phyloP scores from a whole-genome alignment of 768 basidiomycete genomes.

The Dioszegia crocea region DNA sequence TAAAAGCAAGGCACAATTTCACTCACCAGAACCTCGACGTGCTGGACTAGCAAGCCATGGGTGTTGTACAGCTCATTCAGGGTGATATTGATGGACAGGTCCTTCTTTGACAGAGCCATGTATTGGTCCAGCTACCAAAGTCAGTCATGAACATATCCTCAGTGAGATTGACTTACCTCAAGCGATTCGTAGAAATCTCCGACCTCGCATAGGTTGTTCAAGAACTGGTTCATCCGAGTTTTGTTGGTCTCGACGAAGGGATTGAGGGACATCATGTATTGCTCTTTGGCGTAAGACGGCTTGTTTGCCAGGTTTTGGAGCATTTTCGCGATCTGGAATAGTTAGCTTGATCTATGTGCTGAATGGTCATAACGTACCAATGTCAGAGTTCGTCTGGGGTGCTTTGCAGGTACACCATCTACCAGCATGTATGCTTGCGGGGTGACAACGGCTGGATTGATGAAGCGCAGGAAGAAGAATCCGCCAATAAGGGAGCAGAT shows the following conservation, averaged over 20 bases:
- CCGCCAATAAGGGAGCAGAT: slow-evolving; percentile 98
- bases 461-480: slow-evolving; percentile 99
- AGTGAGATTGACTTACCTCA: slow-evolving; percentile 61
- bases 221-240: slow-evolving; percentile 91
- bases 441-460: slow-evolving; percentile 98
- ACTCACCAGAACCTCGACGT: slow-evolving; percentile 86
- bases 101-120: slow-evolving; percentile 99
- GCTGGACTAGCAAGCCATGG: slow-evolving; percentile 88
- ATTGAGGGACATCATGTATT: slow-evolving; percentile 97
- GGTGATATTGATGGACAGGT: slow-evolving; percentile 95
- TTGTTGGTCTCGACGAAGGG: slow-evolving; percentile 99
- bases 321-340: slow-evolving; percentile 91
- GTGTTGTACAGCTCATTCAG: slow-evolving; percentile 99
- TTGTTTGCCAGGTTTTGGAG: slow-evolving; percentile 98
- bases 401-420: slow-evolving; percentile 94
- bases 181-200: slow-evolving; percentile 98
- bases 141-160: not conserved
- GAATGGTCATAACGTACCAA: slow-evolving; percentile 54
- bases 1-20: not conserved
- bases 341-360: not conserved
- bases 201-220: slow-evolving; percentile 95
- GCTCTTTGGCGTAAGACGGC: slow-evolving; percentile 94
- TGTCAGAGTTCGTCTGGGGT: slow-evolving; percentile 91
- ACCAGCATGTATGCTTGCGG: slow-evolving; percentile 99
- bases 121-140: slow-evolving; percentile 90